A percentile compares a stretch with the other conserved stretches of the same genome.
phyloP scores from a whole-genome alignment of 805 yeast species.

The Candida ovalis region DNA sequence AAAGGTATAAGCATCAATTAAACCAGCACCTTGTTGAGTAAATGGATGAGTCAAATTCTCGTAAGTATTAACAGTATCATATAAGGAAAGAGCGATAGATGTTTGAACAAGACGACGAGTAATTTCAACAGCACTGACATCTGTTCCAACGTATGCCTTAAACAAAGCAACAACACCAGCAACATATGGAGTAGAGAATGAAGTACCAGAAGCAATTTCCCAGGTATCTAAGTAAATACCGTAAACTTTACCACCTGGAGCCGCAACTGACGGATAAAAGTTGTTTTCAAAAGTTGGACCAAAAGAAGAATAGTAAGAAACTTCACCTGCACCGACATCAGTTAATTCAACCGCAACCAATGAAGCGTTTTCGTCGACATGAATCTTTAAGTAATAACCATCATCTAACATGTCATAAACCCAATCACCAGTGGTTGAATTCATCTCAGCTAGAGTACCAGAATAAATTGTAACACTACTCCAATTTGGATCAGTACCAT shows the following conservation, averaged over 20 bases:
- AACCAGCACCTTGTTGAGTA: slow-evolving; percentile 19
- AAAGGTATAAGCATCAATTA: slow-evolving; percentile 13
- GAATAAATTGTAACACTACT: not conserved
- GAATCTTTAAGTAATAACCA: not conserved
- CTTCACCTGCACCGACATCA: slow-evolving; percentile 11
- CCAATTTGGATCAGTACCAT: not conserved
- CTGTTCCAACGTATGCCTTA: not conserved
- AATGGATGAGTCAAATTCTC: slow-evolving; percentile 9
- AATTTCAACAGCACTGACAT: not conserved
- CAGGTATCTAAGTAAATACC: no score
- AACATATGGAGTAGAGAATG: no score
- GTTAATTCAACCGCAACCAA: not conserved
- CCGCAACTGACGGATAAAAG: slow-evolving; percentile 18
- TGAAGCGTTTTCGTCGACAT: not conserved
- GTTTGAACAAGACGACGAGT: not conserved
- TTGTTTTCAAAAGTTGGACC: slow-evolving; percentile 20
- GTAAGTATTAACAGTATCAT: not conserved
- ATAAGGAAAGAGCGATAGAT: not conserved
- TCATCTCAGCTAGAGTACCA: not conserved
- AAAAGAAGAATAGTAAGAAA: slow-evolving; percentile 15
- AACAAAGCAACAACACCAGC: not conserved
- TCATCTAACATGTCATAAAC: not conserved
- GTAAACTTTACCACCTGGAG: slow-evolving; percentile 1
- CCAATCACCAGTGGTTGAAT: slow-evolving; percentile 9
- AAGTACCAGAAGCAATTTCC: no score